Percentiles rank a stretch among this genome's conserved stretches.
Evolutionary conservation across 2,329 filamentous ascomycete species (phyloP).

Genomic region (Pseudogymnoascus sp.): DNA sequence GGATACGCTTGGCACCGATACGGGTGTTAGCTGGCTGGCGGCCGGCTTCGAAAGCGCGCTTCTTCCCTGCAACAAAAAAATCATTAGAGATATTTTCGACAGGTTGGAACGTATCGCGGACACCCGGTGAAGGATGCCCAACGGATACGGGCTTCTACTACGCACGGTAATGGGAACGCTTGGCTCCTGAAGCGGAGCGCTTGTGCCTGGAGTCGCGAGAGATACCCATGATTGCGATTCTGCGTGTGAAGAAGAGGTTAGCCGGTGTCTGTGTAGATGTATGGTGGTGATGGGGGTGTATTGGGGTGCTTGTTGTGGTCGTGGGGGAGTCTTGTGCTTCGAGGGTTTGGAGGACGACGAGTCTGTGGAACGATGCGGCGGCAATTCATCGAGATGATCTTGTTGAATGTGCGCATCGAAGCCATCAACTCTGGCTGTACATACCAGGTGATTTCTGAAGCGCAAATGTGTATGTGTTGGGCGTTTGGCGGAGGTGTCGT

Average conservation of each 20-base stretch:
- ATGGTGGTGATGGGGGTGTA: not conserved
- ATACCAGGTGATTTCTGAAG: slow-evolving; percentile 10
- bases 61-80: slow-evolving; percentile 63
- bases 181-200: slow-evolving; percentile 97
- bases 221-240: slow-evolving; percentile 94
- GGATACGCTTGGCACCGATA: slow-evolving; percentile 95
- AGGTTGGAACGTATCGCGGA: slow-evolving; percentile 63
- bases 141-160: slow-evolving; percentile 62
- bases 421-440: slow-evolving; percentile 8
- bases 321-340: not conserved
- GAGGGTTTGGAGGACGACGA: not conserved
- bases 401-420: slow-evolving; percentile 1
- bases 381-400: not conserved
- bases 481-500: slow-evolving; percentile 10
- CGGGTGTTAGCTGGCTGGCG: slow-evolving; percentile 99
- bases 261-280: slow-evolving; percentile 13
- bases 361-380: not conserved
- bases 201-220: slow-evolving; percentile 99
- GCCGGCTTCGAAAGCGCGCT: slow-evolving; percentile 98
- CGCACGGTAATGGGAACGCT: slow-evolving; percentile 87
- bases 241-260: slow-evolving; percentile 34
- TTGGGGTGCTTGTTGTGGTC: not conserved
- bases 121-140: slow-evolving; percentile 27
- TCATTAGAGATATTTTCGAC: slow-evolving; percentile 38
- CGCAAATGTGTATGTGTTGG: slow-evolving; percentile 7